Percentiles rank a stretch among this genome's conserved stretches.
Conservation (phyloP, 768 basidiomycete genomes). For the Auricularia sp. region DNA sequence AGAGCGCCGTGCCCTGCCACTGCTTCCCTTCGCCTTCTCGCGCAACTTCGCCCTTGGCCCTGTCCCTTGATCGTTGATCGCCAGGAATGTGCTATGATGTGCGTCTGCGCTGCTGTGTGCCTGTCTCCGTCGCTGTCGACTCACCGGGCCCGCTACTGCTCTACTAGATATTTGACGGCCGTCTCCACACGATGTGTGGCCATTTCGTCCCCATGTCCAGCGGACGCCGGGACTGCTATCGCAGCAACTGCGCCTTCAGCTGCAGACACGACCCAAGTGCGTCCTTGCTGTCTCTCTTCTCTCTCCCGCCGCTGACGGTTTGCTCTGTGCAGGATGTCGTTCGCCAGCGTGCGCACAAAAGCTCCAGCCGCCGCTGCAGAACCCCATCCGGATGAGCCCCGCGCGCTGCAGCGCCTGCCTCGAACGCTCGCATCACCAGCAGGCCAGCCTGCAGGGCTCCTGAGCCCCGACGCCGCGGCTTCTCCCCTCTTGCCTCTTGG, state of each 20-base stretch:
- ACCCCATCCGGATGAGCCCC: slow-evolving; percentile 1
- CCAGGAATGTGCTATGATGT: neutral
- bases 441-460: neutral
- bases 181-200: neutral
- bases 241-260: neutral
- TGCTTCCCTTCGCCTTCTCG: neutral
- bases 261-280: neutral
- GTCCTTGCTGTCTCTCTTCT: neutral
- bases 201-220: neutral
- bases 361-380: neutral
- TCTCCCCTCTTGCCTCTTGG: no score
- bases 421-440: neutral
- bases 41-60: neutral
- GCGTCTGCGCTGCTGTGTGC: neutral
- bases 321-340: neutral
- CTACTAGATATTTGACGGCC: slow-evolving; percentile 1
- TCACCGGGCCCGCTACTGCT: neutral
- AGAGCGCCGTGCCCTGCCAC: neutral
- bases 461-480: no score
- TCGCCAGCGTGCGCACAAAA: neutral
- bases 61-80: neutral
- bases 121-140: neutral
- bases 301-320: neutral
- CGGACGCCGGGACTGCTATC: neutral
- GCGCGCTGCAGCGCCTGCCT: neutral